Conservation (phyloP, 352 stramenopile species). For the Phytophthora hibernalis region DNA sequence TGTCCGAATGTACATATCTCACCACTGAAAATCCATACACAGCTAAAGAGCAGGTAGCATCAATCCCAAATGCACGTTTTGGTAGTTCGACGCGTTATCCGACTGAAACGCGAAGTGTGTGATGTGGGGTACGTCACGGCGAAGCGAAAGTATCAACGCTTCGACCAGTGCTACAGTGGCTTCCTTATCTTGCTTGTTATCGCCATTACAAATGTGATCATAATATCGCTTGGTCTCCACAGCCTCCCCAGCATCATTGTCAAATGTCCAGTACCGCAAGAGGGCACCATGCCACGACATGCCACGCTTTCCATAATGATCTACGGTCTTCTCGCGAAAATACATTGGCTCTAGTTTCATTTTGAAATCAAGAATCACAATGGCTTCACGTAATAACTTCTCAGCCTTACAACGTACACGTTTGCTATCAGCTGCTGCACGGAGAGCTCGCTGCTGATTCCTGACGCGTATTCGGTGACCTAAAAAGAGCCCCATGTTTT, state of each 20-base stretch:
- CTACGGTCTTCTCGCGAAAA: too few species aligned
- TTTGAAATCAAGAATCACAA: too few species aligned
- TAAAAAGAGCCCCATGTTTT: too few species aligned
- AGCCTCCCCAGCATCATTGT: not conserved
- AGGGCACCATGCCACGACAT: conserved; percentile 16
- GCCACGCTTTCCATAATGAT: conserved; percentile 38
- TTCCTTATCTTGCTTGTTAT: conserved; percentile 37
- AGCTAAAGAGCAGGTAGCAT: conserved; percentile 22
- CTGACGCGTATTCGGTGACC: too few species aligned
- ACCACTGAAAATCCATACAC: conserved; percentile 18
- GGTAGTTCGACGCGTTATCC: conserved; percentile 41
- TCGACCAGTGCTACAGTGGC: conserved; percentile 36
- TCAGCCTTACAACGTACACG: too few species aligned
- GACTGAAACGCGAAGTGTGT: conserved; percentile 24
- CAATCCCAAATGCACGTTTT: conserved; percentile 22
- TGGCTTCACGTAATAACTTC: too few species aligned
- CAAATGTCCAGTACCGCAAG: not conserved
- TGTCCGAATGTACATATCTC: conserved; percentile 37
- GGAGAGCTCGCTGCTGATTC: too few species aligned
- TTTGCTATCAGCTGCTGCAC: too few species aligned
- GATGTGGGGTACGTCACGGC: conserved; percentile 21
- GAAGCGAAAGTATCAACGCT: conserved; percentile 27
- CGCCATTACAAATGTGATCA: not conserved
- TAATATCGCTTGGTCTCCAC: conserved; percentile 1
- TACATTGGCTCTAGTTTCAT: too few species aligned